Evolutionary conservation across 306 rosid genomes (phyloP), one percentile per base, ranked within the genome.

Genomic region (Quercus berberidifolia): DNA sequence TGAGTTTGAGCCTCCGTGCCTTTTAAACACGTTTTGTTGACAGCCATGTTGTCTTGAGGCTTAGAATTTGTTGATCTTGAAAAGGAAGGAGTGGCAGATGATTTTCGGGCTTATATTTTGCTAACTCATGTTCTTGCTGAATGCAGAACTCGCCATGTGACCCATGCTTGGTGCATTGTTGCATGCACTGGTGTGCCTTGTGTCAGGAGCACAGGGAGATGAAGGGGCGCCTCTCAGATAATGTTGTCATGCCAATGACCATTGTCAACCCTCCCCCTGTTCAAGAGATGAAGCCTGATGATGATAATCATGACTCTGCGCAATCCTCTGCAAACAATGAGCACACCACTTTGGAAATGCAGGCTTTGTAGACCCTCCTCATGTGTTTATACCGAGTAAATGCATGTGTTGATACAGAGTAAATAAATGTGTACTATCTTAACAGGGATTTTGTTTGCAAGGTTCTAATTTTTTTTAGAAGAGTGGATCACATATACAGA

Each of bases 131-230:
- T 69, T 68, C 28, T 65, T 57, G 62, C 25, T 87, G 76, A 54
- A 30, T 82, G 91, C 85, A 96, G 97, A 88, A 95, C 85, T 86
- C 93, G 5, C 99, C 96, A 0, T 90, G 98, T 49, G 94, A 91
- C 70, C 96, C 98, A 49, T 96, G 99, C 88, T 76, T 91, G 89
- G 96, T 91, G 31, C 96, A 96, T 78, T 96, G 99, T 87, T 96
- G 97, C 86, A 79, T 89, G 79, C 98, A 95, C 86, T 90, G 97
- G 97, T 93, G 99, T 23, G 99, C 98, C 86, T 64, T 96, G 81
- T 96, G 99, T 82, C 97, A 93, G 80, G 98, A 96, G 90, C 99
- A 96, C 86, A 80, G 97, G 83, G 99, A 96, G 94, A 91, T 89
- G 94, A 90, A 89, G 82, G 91, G 90, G 49, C 85, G 97, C 57